A percentile compares a stretch with the other conserved stretches of the same genome.
Evolutionary conservation across 768 basidiomycete genomes (phyloP).

Genomic region (Neoboletus subvelutipes): DNA sequence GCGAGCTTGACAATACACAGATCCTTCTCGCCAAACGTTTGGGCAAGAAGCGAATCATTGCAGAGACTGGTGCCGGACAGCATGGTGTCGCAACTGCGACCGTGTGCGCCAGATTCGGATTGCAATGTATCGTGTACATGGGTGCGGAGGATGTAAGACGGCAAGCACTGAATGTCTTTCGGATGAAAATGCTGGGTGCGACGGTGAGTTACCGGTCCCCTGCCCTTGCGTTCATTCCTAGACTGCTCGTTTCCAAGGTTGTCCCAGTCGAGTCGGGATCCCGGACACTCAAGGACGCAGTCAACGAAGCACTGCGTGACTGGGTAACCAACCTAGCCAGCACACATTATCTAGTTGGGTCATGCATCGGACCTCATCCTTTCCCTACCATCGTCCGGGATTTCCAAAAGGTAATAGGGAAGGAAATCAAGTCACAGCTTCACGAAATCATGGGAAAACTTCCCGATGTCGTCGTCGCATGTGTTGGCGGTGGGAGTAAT

Average conservation of each 20-base stretch:
- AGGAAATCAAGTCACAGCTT: slow-evolving; percentile 91
- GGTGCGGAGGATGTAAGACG: slow-evolving; percentile 95
- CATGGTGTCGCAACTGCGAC: slow-evolving; percentile 99
- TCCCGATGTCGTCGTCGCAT: slow-evolving; percentile 92
- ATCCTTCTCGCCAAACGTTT: slow-evolving; percentile 91
- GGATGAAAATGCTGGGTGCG: slow-evolving; percentile 95
- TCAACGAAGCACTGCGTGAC: slow-evolving; percentile 97
- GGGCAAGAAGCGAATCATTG: slow-evolving; percentile 96
- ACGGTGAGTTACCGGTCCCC: slow-evolving; percentile 48
- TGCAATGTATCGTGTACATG: slow-evolving; percentile 98
- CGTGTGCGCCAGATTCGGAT: slow-evolving; percentile 92
- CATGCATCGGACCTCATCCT: slow-evolving; percentile 96
- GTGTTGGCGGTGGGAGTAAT: slow-evolving; percentile 97
- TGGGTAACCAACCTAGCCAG: slow-evolving; percentile 96
- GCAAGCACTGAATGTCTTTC: slow-evolving; percentile 96
- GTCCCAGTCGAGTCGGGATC: slow-evolving; percentile 93
- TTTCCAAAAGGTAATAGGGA: slow-evolving; percentile 93
- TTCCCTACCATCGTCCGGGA: slow-evolving; percentile 99
- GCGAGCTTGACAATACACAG: slow-evolving; percentile 36
- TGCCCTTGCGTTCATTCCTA: not conserved
- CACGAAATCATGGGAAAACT: slow-evolving; percentile 73
- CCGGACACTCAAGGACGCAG: slow-evolving; percentile 94
- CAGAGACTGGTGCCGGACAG: slow-evolving; percentile 98
- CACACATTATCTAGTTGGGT: slow-evolving; percentile 97
- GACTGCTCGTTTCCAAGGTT: slow-evolving; percentile 52